Base-by-base conservation (phyloP, 2,329 filamentous ascomycete genomes). In the Cladosporium sphaerospermum region DNA sequence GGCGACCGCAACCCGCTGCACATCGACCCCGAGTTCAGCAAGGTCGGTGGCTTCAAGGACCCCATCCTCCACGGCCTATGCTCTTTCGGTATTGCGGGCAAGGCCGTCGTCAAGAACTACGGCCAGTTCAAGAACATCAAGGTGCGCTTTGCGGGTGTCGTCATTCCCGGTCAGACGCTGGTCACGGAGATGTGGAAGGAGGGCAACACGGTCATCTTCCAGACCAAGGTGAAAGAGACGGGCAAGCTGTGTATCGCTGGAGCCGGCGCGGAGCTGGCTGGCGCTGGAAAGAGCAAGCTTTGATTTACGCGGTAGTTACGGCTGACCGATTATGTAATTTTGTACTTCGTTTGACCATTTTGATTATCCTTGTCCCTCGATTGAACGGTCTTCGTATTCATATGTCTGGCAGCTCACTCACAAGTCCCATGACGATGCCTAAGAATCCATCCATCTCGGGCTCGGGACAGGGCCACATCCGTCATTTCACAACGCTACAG, bases 31-130 rank as follows among this genome's bases (percentile, higher is more conserved):
- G 81, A 83, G 46, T 97, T 99, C 73, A 89, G 89, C 74, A 93
- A 93, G 76, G 85, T 95, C 63, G 93, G 92, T 55, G 93, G 93
- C 55, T 99, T 99, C 83, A 87, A 93, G 74, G 82, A 78, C 28
- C 93, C 93, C 10, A 99, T 99, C 68, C 78, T 99, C 51, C 93
- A 99, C 76, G 93, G 93, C n/a, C 82, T 99, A 36, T 96, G 90
- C 80, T 93, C 85, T 69, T 92, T 99, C 65, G 93, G 93, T 62
- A 83, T 97, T 60, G 85, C 88, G 13, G 89, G 86, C 59, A 96
- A 96, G 79, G 90, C 92, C 56, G 83, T 99, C 37, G 86, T 91
- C 69, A 81, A 89, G 73, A 85, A 78, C 59, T 97, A 84, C 65
- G 93, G 93, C 3, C 73, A 80, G 44, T 90, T 87, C 75, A 89